Conservation (phyloP, 306 rosid genomes). For the Psophocarpus tetragonolobus region DNA sequence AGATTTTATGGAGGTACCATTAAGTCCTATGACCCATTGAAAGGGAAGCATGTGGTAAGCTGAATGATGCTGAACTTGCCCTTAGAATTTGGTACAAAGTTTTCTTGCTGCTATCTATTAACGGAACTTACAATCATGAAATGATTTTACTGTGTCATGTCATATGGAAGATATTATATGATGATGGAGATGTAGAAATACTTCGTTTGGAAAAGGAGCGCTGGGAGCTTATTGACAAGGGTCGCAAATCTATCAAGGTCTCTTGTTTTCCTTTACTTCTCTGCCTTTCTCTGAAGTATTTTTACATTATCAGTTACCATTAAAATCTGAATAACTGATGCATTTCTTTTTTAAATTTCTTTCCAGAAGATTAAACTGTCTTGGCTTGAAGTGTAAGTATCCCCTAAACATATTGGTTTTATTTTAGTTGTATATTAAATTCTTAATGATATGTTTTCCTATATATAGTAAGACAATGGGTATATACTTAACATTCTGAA, state of each 20-base stretch:
- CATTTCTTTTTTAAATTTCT: constrained; percentile 23
- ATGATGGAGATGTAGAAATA: constrained; percentile 57
- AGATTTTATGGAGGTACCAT: constrained; percentile 91
- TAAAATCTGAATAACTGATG: constrained; percentile 47
- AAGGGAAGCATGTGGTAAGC: constrained; percentile 94
- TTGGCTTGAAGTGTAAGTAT: constrained; percentile 64
- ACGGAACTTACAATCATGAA: constrained; percentile 27
- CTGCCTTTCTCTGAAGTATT: constrained; percentile 29
- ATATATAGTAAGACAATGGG: background rate
- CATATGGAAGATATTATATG: constrained; percentile 65
- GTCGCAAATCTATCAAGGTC: constrained; percentile 49
- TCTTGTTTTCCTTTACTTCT: constrained; percentile 36
- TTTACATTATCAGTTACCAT: constrained; percentile 16
- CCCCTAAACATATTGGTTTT: constrained; percentile 21
- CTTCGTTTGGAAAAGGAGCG: constrained; percentile 58
- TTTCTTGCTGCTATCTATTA: constrained; percentile 2
- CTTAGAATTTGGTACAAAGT: constrained; percentile 7
- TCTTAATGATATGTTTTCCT: background rate
- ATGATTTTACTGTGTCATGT: constrained; percentile 29
- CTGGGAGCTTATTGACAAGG: constrained; percentile 56
- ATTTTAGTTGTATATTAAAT: constrained; percentile 3
- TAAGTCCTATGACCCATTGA: constrained; percentile 78
- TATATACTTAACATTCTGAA: background rate
- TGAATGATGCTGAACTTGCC: constrained; percentile 35
- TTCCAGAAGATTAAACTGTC: constrained; percentile 69